phyloP scores from a whole-genome alignment of 2,329 filamentous ascomycete genomes.

The Pestalotiopsis sp. region DNA sequence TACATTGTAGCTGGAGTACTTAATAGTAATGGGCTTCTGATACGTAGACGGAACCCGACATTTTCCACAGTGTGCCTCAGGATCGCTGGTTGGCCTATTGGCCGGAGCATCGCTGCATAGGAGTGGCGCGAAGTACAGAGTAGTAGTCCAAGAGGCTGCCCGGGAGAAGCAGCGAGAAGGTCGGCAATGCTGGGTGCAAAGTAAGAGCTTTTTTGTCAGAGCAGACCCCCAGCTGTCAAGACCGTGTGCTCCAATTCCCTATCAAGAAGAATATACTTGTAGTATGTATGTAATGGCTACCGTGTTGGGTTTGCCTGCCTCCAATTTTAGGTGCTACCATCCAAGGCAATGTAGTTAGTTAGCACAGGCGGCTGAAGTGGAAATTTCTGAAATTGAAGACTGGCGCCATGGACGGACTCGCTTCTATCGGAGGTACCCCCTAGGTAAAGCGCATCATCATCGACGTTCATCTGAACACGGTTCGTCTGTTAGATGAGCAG shows the following conservation, averaged over 20 bases:
- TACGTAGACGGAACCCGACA: not conserved
- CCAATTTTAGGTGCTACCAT: not conserved
- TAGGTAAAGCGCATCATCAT: not conserved
- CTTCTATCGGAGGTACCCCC: not conserved
- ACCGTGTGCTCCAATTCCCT: not conserved
- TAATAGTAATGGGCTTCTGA: not conserved
- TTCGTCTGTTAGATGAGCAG: not conserved
- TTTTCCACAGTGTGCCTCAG: not conserved
- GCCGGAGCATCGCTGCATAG: not conserved
- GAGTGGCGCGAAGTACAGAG: not conserved
- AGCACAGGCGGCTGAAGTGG: not conserved
- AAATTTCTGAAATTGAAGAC: not conserved
- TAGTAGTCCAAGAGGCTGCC: not conserved
- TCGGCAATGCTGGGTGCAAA: too few species aligned
- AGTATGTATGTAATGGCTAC: not conserved
- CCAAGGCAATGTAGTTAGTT: not conserved
- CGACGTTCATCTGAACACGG: not conserved
- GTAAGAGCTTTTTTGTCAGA: too few species aligned
- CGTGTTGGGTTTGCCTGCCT: not conserved
- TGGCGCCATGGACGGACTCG: not conserved
- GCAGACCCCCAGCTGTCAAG: too few species aligned
- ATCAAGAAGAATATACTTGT: not conserved
- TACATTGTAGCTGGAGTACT: not conserved
- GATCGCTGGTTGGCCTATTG: not conserved
- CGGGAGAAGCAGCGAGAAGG: not conserved